These are phyloP conservation scores for Aethionema arabicum DNA, from an alignment of 345 rosid species.

Conservation along the genomic window DNA sequence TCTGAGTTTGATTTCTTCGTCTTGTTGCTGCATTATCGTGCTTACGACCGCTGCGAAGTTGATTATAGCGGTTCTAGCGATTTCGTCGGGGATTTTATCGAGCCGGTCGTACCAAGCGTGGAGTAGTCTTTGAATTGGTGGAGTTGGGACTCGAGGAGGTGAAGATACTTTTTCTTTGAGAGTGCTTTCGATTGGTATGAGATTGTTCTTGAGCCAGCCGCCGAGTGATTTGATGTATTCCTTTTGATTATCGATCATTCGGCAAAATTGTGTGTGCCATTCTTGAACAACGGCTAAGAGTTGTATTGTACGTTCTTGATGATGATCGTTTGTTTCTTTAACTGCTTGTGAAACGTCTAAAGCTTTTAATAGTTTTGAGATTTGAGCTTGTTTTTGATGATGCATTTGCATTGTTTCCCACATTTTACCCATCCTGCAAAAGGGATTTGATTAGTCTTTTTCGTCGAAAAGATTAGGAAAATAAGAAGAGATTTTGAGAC, in stretches of 20 bases:
- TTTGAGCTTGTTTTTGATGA: slow-evolving; percentile 58
- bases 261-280: slow-evolving; percentile 75
- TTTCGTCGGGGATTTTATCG: slow-evolving; percentile 61
- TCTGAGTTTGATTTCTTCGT: slow-evolving; percentile 57
- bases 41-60: slow-evolving; percentile 65
- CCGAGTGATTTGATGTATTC: slow-evolving; percentile 61
- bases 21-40: slow-evolving; percentile 62
- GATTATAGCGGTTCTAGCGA: slow-evolving; percentile 61
- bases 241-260: slow-evolving; percentile 71
- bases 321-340: slow-evolving; percentile 76
- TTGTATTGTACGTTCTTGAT: slow-evolving; percentile 68
- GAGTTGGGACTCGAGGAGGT: slow-evolving; percentile 64
- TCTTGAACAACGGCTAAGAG: slow-evolving; percentile 64
- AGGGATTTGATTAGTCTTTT: not conserved
- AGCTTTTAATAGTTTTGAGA: slow-evolving; percentile 41
- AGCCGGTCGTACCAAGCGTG: slow-evolving; percentile 61
- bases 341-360: slow-evolving; percentile 51
- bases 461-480: not conserved
- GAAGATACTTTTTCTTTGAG: slow-evolving; percentile 89
- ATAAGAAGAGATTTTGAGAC: slow-evolving; percentile 27
- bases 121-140: slow-evolving; percentile 67
- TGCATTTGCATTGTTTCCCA: slow-evolving; percentile 74
- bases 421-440: slow-evolving; percentile 82
- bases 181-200: slow-evolving; percentile 86
- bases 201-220: slow-evolving; percentile 72